Evolutionary conservation across 73 alveolate species (phyloP), one percentile per base, ranked within the genome.

Genomic region (Paramecium primaurelia): DNA sequence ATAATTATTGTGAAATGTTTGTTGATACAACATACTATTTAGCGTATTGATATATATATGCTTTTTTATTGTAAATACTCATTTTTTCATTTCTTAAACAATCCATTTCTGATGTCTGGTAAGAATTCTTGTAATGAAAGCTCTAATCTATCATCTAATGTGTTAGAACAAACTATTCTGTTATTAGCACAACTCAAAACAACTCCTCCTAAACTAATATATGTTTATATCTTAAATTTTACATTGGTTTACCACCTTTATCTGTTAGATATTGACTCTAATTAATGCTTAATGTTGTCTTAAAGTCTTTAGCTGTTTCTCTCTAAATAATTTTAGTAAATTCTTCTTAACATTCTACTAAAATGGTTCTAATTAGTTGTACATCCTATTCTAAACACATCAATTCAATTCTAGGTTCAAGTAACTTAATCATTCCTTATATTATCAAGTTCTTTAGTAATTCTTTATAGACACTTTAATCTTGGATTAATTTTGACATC

Each of bases 141-240:
- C 42, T 88, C 94, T 6, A 96, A 90, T 92, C 98, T 94, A 28
- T 94, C 98, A 94, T 96, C 97, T 18, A 96, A 88, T 20, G 98
- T 96, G 92, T 96, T 96, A 22, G 96, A 94, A 71, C 96, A 93
- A 14, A 94, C 96, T 64, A 96, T 96, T 92, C 97, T 94, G 4
- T 95, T 95, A 75, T 92, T 93, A 37, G 92, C 93, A 38, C 96
- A 91, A 85, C 94, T 95, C 22, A 96, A 95, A 16, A 86, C 95
- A 22, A 96, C 94, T 40, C 98, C 98, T 14, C 98, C 98, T 71
- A 91, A 25, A 89, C 98, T 93, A 64, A 80, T 84, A 54, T 6
- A 54, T 54, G 36, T 54, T 59, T 34, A 9, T 16, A 37, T 14
- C 12, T 11, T 14, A 89, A 38, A 14, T 18, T 71, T 26, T 45